Base-by-base conservation (phyloP, 2,329 filamentous ascomycete genomes). In the Chaetothyriales sp. region DNA sequence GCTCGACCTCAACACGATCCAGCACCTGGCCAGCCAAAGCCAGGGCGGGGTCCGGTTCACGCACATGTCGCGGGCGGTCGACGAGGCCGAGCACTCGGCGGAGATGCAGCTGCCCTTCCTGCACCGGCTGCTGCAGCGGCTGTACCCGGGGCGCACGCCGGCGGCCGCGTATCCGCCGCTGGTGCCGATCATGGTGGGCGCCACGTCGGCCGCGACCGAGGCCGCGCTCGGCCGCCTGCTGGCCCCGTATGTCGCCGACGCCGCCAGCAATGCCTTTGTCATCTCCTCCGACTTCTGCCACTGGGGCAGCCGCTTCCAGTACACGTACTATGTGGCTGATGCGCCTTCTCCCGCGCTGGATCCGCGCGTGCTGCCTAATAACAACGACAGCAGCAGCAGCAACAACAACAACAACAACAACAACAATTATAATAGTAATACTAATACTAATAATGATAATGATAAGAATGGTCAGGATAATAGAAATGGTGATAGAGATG, bases 81-180 rank as follows among this genome's bases (percentile, higher is more conserved):
- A 98, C 62, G 78, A 87, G 55, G 76, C 78, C 4, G 92, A 98
- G 67, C 92, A 98, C 68, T 95, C 86, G 48, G 76, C 96, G 1
- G 92, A 98, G 71, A 94, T 98, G 84, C 92, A 98, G 60, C 74
- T 96, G 7, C 90, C 92, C 0, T 95, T 93, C 63, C 83, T 96
- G 56, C 89, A 88, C 73, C 88, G 89, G 63, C 79, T 85, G 49
- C 74, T 82, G 5, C 75, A 75, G 52, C 68, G 71, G 64, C 76
- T 69, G 36, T 66, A 66, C 52, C 69, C 66, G 1, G 76, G 78
- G 55, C 68, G 67, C 0, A 5, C 32, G 22, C 68, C 72, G 0
- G 62, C 68, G 0, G 68, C 75, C 1, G 62, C 75, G 3, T 86
- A 84, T 59, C 87, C 90, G 0, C 77, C 75, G 5, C 75, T 98